phyloP scores from a whole-genome alignment of 2,329 filamentous ascomycete genomes.

The Cercospora sp. region DNA sequence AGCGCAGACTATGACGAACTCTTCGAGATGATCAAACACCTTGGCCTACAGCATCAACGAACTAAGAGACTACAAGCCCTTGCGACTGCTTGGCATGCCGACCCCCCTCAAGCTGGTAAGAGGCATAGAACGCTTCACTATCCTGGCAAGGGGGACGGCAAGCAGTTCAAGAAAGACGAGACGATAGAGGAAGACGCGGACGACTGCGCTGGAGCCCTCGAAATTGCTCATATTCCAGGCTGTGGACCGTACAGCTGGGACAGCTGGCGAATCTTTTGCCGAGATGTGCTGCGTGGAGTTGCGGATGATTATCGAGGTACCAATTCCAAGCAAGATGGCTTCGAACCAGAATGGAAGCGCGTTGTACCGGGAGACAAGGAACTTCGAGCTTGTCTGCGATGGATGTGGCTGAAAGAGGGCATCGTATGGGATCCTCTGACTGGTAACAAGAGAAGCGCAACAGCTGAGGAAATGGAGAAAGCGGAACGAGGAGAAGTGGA shows the following conservation, averaged over 20 bases:
- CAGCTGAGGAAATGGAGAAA: constrained; percentile 55
- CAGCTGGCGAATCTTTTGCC: constrained; percentile 91
- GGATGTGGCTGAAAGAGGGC: constrained; percentile 89
- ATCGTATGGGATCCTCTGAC: constrained; percentile 77
- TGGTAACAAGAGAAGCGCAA: constrained; percentile 60
- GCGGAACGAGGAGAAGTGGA: constrained; percentile 60
- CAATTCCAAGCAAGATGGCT: constrained; percentile 47
- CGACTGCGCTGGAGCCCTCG: constrained; percentile 62
- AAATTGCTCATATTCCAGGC: constrained; percentile 81
- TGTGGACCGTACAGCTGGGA: constrained; percentile 78
- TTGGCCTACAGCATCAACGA: constrained; percentile 71
- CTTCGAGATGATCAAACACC: constrained; percentile 62
- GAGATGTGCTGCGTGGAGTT: constrained; percentile 70
- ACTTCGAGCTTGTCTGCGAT: constrained; percentile 78
- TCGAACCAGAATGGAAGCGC: constrained; percentile 88
- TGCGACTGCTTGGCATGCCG: constrained; percentile 65
- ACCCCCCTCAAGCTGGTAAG: constrained; percentile 61
- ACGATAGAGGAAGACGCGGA: constrained; percentile 50
- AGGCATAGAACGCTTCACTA: constrained; percentile 61
- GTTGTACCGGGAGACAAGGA: constrained; percentile 84
- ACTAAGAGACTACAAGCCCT: constrained; percentile 68
- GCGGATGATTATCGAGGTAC: constrained; percentile 66
- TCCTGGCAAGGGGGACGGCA: constrained; percentile 52
- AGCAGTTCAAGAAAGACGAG: constrained; percentile 46
- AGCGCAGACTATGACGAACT: constrained; percentile 58